Evolutionary conservation across 805 yeast genomes (phyloP).

Genomic region (Tetrapisispora phaffii): DNA sequence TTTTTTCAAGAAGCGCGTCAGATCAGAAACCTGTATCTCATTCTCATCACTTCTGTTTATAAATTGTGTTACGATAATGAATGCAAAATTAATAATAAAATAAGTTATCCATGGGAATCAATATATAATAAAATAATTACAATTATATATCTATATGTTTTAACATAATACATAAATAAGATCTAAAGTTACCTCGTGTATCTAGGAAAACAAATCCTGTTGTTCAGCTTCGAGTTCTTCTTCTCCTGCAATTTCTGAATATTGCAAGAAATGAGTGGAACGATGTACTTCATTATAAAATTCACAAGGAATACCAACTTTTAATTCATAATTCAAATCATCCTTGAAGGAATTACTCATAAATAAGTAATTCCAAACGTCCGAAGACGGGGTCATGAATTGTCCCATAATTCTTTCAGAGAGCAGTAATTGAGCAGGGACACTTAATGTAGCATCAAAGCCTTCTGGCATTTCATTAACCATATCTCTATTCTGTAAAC

Average conservation of each 20-base stretch:
- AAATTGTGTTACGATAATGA: too few species aligned
- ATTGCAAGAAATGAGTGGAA: constrained; percentile 74
- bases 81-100: too few species aligned
- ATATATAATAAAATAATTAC: too few species aligned
- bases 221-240: constrained; percentile 53
- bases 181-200: background rate
- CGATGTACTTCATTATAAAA: constrained; percentile 84
- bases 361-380: constrained; percentile 85
- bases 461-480: constrained; percentile 54
- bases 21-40: too few species aligned
- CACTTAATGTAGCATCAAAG: constrained; percentile 49
- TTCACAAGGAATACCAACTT: constrained; percentile 68
- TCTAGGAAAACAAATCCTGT: constrained; percentile 50
- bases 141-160: too few species aligned
- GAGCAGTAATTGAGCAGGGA: constrained; percentile 56
- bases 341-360: constrained; percentile 76
- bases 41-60: too few species aligned
- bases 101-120: too few species aligned
- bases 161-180: too few species aligned
- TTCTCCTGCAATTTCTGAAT: constrained; percentile 52
- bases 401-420: constrained; percentile 72
- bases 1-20: too few species aligned
- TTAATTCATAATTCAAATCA: constrained; percentile 49
- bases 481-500: constrained; percentile 47
- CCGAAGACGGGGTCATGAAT: constrained; percentile 75